phyloP scores from a whole-genome alignment of 148 eudicot genomes.

The Agrostemma githago region DNA sequence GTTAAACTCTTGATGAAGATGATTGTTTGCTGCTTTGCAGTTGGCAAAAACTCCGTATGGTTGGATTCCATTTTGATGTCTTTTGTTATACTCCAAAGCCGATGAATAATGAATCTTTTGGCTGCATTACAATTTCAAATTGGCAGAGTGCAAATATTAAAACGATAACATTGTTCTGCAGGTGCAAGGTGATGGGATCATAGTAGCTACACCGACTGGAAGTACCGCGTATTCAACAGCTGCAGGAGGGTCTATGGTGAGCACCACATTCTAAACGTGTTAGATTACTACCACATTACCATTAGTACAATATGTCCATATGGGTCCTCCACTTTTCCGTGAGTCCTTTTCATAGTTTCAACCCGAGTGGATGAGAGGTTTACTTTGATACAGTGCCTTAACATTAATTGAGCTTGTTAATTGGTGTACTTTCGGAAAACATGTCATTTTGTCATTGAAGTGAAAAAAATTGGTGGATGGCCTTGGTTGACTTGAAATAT shows the following conservation, averaged over 20 bases:
- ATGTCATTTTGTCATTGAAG: too few species aligned
- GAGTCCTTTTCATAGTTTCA: neutral
- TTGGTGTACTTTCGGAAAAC: too few species aligned
- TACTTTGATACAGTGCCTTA: neutral
- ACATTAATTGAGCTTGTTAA: too few species aligned
- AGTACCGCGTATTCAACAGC: constrained; percentile 98
- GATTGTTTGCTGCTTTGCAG: neutral
- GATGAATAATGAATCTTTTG: neutral
- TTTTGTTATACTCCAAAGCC: neutral
- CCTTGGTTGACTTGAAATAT: too few species aligned
- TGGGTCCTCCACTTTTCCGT: neutral
- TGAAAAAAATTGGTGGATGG: too few species aligned
- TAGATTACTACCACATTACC: neutral
- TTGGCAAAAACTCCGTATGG: neutral
- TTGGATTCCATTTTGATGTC: neutral
- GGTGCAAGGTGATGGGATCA: constrained; percentile 99
- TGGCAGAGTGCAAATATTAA: neutral
- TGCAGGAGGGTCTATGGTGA: constrained; percentile 99
- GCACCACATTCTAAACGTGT: constrained; percentile 20
- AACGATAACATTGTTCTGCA: constrained; percentile 13
- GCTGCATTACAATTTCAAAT: neutral
- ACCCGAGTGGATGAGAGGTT: neutral
- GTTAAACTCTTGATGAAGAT: neutral
- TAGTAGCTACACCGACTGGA: constrained; percentile 98
- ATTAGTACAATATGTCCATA: neutral